These are phyloP conservation scores for Cladosporium sp. DNA, from an alignment of 2,329 filamentous ascomycete species.

Conservation along the genomic window DNA sequence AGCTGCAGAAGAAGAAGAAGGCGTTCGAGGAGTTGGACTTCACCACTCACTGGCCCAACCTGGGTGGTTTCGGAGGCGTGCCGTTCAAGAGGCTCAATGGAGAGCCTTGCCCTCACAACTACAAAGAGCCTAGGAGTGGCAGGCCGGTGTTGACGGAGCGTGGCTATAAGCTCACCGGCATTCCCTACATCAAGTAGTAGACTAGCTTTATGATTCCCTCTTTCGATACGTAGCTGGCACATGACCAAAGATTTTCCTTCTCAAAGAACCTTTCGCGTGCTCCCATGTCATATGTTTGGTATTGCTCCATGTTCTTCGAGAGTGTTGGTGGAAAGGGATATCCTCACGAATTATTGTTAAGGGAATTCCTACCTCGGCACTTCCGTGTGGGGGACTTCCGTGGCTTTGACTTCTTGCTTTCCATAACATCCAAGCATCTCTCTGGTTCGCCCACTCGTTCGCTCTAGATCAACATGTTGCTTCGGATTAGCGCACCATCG, in stretches of 20 bases:
- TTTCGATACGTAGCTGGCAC: not conserved
- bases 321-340: not conserved
- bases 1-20: constrained; percentile 21
- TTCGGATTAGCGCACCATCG: not conserved
- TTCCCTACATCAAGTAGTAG: constrained; percentile 44
- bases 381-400: not conserved
- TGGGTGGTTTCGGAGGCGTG: constrained; percentile 30
- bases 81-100: constrained; percentile 25
- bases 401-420: not conserved
- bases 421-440: not conserved
- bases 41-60: constrained; percentile 34
- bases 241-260: not conserved
- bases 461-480: not conserved
- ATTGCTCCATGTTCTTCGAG: not conserved
- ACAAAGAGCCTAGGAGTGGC: constrained; percentile 39
- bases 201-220: not conserved
- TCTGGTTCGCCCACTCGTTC: not conserved
- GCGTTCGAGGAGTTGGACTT: constrained; percentile 26
- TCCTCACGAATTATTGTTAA: not conserved
- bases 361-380: not conserved
- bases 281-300: not conserved
- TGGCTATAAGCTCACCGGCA: constrained; percentile 50
- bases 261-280: not conserved
- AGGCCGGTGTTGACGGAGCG: constrained; percentile 44
- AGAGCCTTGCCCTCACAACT: constrained; percentile 37